Conservation (phyloP, 805 yeast species). For the Maudiozyma bulderi region DNA sequence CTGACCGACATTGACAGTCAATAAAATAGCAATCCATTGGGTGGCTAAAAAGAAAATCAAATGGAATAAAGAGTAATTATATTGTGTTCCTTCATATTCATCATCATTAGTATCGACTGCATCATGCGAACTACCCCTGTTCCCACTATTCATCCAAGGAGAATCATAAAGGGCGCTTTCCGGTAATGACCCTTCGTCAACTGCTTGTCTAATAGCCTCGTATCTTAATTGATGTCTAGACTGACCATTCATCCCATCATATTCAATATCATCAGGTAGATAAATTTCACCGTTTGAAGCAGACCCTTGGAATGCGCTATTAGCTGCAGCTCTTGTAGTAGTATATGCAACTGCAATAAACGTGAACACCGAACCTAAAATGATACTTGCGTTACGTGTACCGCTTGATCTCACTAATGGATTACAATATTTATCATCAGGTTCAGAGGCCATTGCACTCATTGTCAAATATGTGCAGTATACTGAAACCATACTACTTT, state of each 20-base stretch:
- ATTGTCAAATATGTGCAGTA: slow-evolving; percentile 87
- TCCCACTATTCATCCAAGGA: slow-evolving; percentile 36
- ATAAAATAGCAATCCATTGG: slow-evolving; percentile 88
- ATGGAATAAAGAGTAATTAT: slow-evolving; percentile 83
- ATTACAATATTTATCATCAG: slow-evolving; percentile 87
- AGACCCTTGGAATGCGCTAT: slow-evolving; percentile 49
- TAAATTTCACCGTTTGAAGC: slow-evolving; percentile 30
- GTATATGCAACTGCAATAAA: slow-evolving; percentile 94
- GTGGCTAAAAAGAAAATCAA: slow-evolving; percentile 89
- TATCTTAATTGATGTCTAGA: slow-evolving; percentile 63
- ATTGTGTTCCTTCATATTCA: slow-evolving; percentile 66
- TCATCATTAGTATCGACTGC: slow-evolving; percentile 33
- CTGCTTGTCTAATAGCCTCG: slow-evolving; percentile 86
- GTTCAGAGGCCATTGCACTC: slow-evolving; percentile 92
- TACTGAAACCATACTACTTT: slow-evolving; percentile 87
- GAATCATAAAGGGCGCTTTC: slow-evolving; percentile 79
- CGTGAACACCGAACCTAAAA: slow-evolving; percentile 87
- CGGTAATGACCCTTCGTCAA: slow-evolving; percentile 91
- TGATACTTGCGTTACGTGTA: slow-evolving; percentile 78
- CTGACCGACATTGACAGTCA: slow-evolving; percentile 83
- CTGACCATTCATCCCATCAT: slow-evolving; percentile 35
- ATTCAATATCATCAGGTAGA: slow-evolving; percentile 27
- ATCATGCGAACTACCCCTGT: slow-evolving; percentile 20
- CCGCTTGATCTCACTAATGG: slow-evolving; percentile 85
- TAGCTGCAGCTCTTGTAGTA: slow-evolving; percentile 92